Percentiles rank a stretch among this genome's conserved stretches.
Evolutionary conservation across 805 yeast genomes (phyloP).

Genomic region (Saturnispora quitensis): DNA sequence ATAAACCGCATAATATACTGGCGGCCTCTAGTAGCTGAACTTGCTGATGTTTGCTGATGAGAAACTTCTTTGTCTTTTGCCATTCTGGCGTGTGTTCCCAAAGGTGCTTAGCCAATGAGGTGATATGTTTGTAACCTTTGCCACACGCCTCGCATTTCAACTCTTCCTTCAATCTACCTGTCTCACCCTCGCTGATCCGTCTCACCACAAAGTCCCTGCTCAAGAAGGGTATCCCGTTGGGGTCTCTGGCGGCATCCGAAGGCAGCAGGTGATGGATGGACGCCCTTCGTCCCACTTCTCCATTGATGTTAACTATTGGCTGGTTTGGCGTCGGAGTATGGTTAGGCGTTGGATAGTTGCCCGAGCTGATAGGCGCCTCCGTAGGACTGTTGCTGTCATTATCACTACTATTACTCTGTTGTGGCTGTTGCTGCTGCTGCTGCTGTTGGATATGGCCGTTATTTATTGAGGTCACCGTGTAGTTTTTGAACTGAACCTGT

Average conservation of each 20-base stretch:
- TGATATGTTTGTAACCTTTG: slow-evolving; percentile 81
- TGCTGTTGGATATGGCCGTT: neutral
- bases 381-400: neutral
- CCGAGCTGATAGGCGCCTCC: slow-evolving; percentile 18
- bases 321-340: slow-evolving; percentile 11
- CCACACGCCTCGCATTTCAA: slow-evolving; percentile 87
- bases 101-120: slow-evolving; percentile 77
- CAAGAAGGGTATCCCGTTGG: slow-evolving; percentile 28
- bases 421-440: neutral
- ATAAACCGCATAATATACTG: slow-evolving; percentile 69
- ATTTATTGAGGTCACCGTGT: slow-evolving; percentile 14
- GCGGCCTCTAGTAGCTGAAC: slow-evolving; percentile 77
- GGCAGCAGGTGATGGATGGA: slow-evolving; percentile 3
- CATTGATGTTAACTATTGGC: neutral
- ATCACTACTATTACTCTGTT: neutral
- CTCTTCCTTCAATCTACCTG: slow-evolving; percentile 76
- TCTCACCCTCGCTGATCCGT: slow-evolving; percentile 77
- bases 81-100: slow-evolving; percentile 97
- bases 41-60: slow-evolving; percentile 82
- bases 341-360: slow-evolving; percentile 13
- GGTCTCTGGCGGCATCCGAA: slow-evolving; percentile 8
- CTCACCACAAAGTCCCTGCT: slow-evolving; percentile 69
- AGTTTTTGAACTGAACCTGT: slow-evolving; percentile 17
- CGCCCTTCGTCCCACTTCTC: slow-evolving; percentile 1
- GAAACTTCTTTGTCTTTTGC: slow-evolving; percentile 73